Evolutionary conservation across 441 rosid species (phyloP).

Genomic region (Omphalea diandra): DNA sequence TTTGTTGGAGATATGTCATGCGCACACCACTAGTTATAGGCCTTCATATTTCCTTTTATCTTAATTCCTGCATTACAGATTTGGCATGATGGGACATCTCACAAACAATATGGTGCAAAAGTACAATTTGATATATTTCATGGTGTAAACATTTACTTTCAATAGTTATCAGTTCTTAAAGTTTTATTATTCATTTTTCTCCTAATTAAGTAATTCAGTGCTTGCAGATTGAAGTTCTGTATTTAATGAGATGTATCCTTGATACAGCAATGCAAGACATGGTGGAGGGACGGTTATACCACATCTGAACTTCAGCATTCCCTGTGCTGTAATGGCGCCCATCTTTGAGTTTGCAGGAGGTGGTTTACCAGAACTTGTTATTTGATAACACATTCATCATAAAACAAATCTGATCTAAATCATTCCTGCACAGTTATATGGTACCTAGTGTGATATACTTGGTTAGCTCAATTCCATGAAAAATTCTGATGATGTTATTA

Average conservation of each 20-base stretch:
- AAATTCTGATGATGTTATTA: neutral
- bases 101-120: too few relatives aligned
- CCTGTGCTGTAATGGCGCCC: slow-evolving; percentile 74
- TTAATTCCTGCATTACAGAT: too few relatives aligned
- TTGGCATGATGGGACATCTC: too few relatives aligned
- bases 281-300: slow-evolving; percentile 88
- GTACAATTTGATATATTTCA: too few relatives aligned
- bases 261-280: slow-evolving; percentile 86
- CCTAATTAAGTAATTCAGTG: slow-evolving; percentile 6
- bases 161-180: too few relatives aligned
- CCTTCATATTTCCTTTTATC: neutral
- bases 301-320: slow-evolving; percentile 92
- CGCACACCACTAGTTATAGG: neutral
- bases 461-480: neutral
- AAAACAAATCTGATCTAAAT: neutral
- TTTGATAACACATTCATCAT: neutral
- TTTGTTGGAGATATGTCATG: neutral
- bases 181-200: neutral
- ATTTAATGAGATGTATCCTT: slow-evolving; percentile 22
- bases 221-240: slow-evolving; percentile 14
- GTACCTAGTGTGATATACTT: neutral
- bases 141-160: too few relatives aligned
- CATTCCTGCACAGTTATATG: neutral
- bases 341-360: slow-evolving; percentile 81
- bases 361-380: slow-evolving; percentile 24